Conservation (phyloP, 2,329 filamentous ascomycete species). For the Fusarium protoensiforme region DNA sequence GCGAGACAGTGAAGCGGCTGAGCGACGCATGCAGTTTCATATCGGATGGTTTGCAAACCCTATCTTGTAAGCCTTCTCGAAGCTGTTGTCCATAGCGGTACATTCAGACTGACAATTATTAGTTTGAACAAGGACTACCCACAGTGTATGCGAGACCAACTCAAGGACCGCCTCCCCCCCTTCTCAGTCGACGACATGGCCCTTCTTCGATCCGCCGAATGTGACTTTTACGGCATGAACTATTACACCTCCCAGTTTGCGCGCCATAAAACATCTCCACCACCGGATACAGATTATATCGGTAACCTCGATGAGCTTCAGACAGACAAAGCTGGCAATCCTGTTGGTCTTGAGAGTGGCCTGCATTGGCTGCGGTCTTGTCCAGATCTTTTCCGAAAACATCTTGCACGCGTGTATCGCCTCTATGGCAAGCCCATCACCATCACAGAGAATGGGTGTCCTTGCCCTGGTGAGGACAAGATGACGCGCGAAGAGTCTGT, state of each 20-base stretch:
- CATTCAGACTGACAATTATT: not conserved
- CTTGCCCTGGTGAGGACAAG: slow-evolving; percentile 22
- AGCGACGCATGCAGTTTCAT: slow-evolving; percentile 51
- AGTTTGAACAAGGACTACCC: slow-evolving; percentile 49
- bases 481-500: slow-evolving; percentile 46
- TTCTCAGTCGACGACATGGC: slow-evolving; percentile 44
- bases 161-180: slow-evolving; percentile 44
- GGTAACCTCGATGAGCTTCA: slow-evolving; percentile 26
- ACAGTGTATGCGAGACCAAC: slow-evolving; percentile 49
- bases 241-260: slow-evolving; percentile 36
- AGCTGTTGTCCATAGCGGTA: not conserved
- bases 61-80: slow-evolving; percentile 41
- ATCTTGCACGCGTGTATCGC: slow-evolving; percentile 12
- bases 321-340: slow-evolving; percentile 5
- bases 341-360: slow-evolving; percentile 10
- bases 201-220: slow-evolving; percentile 39
- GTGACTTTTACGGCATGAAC: slow-evolving; percentile 33
- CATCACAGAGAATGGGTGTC: slow-evolving; percentile 31
- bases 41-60: slow-evolving; percentile 55
- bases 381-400: slow-evolving; percentile 25
- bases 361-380: slow-evolving; percentile 26
- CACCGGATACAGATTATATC: slow-evolving; percentile 9
- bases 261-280: not conserved
- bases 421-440: slow-evolving; percentile 29
- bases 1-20: slow-evolving; percentile 45